phyloP scores from a whole-genome alignment of 1,284 basidiomycete species.

The Agaricales sp. region DNA sequence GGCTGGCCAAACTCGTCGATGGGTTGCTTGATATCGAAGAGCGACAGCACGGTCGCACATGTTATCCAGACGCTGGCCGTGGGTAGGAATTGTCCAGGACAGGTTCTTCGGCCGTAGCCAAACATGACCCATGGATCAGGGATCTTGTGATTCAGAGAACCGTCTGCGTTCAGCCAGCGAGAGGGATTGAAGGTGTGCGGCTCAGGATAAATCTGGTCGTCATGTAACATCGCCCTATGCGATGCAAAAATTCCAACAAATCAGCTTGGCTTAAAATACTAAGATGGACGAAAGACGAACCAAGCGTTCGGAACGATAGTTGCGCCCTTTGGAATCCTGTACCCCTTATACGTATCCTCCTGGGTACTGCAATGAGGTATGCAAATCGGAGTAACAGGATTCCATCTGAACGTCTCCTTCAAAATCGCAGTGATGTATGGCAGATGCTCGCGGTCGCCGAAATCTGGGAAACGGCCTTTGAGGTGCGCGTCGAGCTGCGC shows the following conservation, averaged over 20 bases:
- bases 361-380: conserved; percentile 9
- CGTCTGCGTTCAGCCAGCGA: neutral
- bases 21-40: neutral
- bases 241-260: no score
- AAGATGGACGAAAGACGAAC: conserved; percentile 1
- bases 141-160: neutral
- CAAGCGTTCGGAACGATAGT: conserved; percentile 7
- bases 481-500: neutral
- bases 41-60: neutral
- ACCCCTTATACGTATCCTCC: conserved; percentile 11
- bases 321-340: conserved; percentile 12
- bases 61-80: neutral
- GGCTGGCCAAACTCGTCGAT: neutral
- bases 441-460: neutral
- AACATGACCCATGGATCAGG: neutral
- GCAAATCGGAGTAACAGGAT: neutral
- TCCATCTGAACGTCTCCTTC: neutral
- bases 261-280: no score
- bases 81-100: neutral
- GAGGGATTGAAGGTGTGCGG: conserved; percentile 16
- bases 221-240: conserved; percentile 22
- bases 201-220: conserved; percentile 15
- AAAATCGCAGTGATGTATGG: neutral
- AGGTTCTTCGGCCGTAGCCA: neutral
- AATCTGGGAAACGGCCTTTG: neutral